A percentile compares a stretch with the other conserved stretches of the same genome.
Evolutionary conservation across 2,329 filamentous ascomycete species (phyloP).

Genomic region (Pestalotiopsis sp.): DNA sequence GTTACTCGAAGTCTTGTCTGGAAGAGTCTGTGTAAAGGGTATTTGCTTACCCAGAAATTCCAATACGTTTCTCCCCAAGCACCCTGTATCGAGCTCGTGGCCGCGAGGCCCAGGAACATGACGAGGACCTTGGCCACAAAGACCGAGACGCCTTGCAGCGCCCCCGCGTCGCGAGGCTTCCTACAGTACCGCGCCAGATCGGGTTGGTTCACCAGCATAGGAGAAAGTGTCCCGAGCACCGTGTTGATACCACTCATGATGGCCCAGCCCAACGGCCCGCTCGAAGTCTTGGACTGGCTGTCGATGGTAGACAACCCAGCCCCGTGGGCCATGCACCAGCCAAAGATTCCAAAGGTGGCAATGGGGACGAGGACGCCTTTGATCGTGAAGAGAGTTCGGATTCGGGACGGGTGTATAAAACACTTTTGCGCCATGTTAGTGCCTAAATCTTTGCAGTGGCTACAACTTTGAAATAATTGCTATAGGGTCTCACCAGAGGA

Average conservation of each 20-base stretch:
- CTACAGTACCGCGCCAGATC: conserved; percentile 37
- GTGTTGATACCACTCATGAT: conserved; percentile 34
- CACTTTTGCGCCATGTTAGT: background rate
- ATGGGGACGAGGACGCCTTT: conserved; percentile 36
- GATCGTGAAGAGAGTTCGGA: conserved; percentile 36
- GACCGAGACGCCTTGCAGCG: conserved; percentile 29
- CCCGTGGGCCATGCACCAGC: conserved; percentile 33
- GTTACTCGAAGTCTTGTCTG: background rate
- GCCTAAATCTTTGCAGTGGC: background rate
- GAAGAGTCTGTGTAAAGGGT: background rate
- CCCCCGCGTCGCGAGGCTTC: conserved; percentile 30
- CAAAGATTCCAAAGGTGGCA: conserved; percentile 37
- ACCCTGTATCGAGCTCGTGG: conserved; percentile 28
- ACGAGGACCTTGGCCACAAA: conserved; percentile 27
- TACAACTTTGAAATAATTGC: background rate
- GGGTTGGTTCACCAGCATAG: conserved; percentile 37
- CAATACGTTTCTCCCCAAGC: background rate
- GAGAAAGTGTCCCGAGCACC: conserved; percentile 36
- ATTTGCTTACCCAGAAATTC: background rate
- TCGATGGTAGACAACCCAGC: conserved; percentile 26
- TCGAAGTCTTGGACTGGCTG: conserved; percentile 7
- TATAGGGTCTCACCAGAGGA: background rate
- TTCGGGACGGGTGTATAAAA: conserved; percentile 36
- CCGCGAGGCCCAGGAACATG: conserved; percentile 30
- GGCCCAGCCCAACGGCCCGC: background rate